Evolutionary conservation across 2,329 filamentous ascomycete species (phyloP).

Genomic region (Pestalotiopsis sp.): DNA sequence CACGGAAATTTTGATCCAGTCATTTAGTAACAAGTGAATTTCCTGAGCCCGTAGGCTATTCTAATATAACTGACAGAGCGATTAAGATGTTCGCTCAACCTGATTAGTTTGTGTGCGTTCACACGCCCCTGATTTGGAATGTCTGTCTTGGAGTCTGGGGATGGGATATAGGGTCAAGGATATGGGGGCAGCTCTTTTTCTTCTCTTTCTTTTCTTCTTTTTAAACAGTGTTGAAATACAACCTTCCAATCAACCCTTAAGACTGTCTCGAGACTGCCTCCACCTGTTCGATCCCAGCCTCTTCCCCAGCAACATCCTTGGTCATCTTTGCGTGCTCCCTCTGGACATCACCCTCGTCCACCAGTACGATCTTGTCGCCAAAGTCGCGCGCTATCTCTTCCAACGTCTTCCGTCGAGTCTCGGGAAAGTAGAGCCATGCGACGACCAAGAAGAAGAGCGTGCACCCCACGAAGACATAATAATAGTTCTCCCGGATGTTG

Average conservation of each 20-base stretch:
- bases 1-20: slow-evolving; percentile 42
- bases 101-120: too few relatives aligned
- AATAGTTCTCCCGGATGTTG: slow-evolving; percentile 61
- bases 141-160: too few relatives aligned
- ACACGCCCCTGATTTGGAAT: too few relatives aligned
- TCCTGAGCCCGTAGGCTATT: too few relatives aligned
- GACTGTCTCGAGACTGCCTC: not conserved
- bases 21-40: slow-evolving; percentile 20
- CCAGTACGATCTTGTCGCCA: slow-evolving; percentile 25
- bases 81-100: not conserved
- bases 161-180: too few relatives aligned
- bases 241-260: too few relatives aligned
- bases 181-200: too few relatives aligned
- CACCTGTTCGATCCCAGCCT: slow-evolving; percentile 3
- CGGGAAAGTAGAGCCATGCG: slow-evolving; percentile 57
- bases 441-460: slow-evolving; percentile 52
- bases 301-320: slow-evolving; percentile 17
- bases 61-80: not conserved
- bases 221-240: too few relatives aligned
- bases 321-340: slow-evolving; percentile 15
- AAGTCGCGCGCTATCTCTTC: slow-evolving; percentile 28
- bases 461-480: slow-evolving; percentile 61
- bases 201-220: too few relatives aligned
- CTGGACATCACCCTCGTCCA: slow-evolving; percentile 17
- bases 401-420: slow-evolving; percentile 31